A percentile compares a stretch with the other conserved stretches of the same genome.
Conservation (phyloP, 768 basidiomycete species). For the Termitomyces sp. region DNA sequence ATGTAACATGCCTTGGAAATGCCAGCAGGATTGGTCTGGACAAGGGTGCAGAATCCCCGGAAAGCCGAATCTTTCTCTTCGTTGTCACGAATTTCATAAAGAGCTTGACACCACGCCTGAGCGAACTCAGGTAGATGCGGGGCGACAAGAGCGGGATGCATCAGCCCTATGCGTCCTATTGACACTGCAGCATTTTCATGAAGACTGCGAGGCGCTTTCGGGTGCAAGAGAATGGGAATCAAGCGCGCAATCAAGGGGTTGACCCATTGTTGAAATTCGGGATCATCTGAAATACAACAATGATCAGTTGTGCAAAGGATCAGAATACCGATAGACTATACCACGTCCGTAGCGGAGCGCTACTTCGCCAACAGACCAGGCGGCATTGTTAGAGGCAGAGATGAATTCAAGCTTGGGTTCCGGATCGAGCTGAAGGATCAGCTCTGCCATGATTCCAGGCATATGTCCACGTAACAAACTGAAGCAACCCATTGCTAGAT, state of each 20-base stretch:
- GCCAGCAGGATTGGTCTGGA: conserved; percentile 90
- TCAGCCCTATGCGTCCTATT: conserved; percentile 92
- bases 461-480: conserved; percentile 77
- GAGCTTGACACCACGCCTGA: conserved; percentile 92
- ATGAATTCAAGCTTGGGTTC: conserved; percentile 93
- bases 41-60: conserved; percentile 92
- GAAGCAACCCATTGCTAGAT: conserved; percentile 97
- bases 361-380: conserved; percentile 99
- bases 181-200: conserved; percentile 99
- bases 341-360: conserved; percentile 86
- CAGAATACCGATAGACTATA: conserved; percentile 18
- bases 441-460: conserved; percentile 83
- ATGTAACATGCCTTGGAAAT: conserved; percentile 74
- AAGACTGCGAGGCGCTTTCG: conserved; percentile 88
- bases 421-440: conserved; percentile 85
- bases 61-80: conserved; percentile 99
- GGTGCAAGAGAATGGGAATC: conserved; percentile 88
- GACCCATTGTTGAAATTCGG: conserved; percentile 91
- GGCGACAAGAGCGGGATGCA: conserved; percentile 85
- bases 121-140: conserved; percentile 89
- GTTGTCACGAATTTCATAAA: conserved; percentile 98
- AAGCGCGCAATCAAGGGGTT: conserved; percentile 80
- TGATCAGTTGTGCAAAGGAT: conserved; percentile 3
- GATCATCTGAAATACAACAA: conserved; percentile 45
- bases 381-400: conserved; percentile 97